These are phyloP conservation scores for Postia placenta DNA, from an alignment of 768 basidiomycete species.

Conservation along the genomic window DNA sequence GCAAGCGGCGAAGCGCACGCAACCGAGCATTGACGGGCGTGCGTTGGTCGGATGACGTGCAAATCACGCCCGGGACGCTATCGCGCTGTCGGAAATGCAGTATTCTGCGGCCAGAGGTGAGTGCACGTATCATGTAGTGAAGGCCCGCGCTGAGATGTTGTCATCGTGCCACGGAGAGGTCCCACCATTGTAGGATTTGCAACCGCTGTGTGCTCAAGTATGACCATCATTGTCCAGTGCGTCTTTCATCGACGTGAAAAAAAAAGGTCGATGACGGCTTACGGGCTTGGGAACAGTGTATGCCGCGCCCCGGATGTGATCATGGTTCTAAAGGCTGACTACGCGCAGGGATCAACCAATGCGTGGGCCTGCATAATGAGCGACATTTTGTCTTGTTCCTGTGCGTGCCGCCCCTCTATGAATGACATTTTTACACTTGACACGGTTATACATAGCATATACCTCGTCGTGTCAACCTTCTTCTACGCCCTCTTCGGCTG, in stretches of 20 bases:
- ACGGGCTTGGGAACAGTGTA: too few relatives aligned
- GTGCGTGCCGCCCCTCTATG: constrained; percentile 36
- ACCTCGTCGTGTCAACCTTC: constrained; percentile 69
- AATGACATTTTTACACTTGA: not conserved
- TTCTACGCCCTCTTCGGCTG: constrained; percentile 63
- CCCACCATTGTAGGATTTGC: constrained; percentile 92
- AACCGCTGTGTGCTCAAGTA: constrained; percentile 86
- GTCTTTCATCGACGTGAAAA: too few relatives aligned
- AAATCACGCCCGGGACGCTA: constrained; percentile 46
- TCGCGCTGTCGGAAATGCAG: constrained; percentile 69
- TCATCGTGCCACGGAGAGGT: constrained; percentile 50
- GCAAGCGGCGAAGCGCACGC: constrained; percentile 23
- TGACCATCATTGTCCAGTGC: constrained; percentile 87
- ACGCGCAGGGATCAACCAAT: constrained; percentile 87
- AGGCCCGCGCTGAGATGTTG: constrained; percentile 9
- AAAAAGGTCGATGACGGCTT: too few relatives aligned
- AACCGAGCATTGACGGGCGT: constrained; percentile 34
- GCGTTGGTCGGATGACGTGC: constrained; percentile 42
- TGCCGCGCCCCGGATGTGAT: too few relatives aligned
- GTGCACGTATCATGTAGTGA: constrained; percentile 16
- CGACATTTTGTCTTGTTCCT: constrained; percentile 95
- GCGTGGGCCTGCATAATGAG: constrained; percentile 93
- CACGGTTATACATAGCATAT: constrained; percentile 44
- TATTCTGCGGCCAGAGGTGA: constrained; percentile 70
- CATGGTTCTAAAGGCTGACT: constrained; percentile 1